These are phyloP conservation scores for Talaromyces piceae DNA, from an alignment of 2,329 filamentous ascomycete genomes.

Conservation along the genomic window DNA sequence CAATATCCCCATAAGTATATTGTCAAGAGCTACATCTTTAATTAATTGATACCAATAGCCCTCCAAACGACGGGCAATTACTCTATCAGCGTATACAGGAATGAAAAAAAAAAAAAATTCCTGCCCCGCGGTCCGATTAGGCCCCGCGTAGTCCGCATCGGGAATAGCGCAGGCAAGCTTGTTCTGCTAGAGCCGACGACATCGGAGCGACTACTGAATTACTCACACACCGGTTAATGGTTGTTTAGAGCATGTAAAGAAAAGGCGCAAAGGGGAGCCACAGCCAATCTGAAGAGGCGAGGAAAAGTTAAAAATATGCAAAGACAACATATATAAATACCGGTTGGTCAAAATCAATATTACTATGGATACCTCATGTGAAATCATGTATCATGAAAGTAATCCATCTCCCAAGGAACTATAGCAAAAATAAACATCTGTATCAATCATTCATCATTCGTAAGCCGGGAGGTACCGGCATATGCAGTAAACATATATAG, in stretches of 20 bases:
- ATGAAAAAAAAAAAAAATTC: not conserved
- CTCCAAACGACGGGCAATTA: too few relatives aligned
- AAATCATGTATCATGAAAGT: not conserved
- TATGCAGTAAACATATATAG: not conserved
- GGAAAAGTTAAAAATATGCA: not conserved
- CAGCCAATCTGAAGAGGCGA: not conserved
- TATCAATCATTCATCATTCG: not conserved
- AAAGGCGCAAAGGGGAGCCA: not conserved
- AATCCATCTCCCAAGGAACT: not conserved
- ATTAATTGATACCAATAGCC: too few relatives aligned
- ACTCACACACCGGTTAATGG: too few relatives aligned
- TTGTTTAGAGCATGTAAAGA: too few relatives aligned
- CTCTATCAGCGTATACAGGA: not conserved
- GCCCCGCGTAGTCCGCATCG: constrained; percentile 9
- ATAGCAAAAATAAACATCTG: not conserved
- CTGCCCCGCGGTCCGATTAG: constrained; percentile 10
- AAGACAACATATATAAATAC: not conserved
- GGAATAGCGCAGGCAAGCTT: constrained; percentile 4
- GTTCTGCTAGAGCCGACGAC: constrained; percentile 2
- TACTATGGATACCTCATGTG: too few relatives aligned
- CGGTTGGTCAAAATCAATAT: not conserved
- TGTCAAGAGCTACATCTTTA: not conserved
- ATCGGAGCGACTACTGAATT: constrained; percentile 7
- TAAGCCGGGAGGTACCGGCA: not conserved
- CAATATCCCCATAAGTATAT: too few relatives aligned